Evolutionary conservation across 495 filamentous ascomycete species (phyloP), one percentile per base, ranked within the genome.

Genomic region (Annulohypoxylon maeteangense): DNA sequence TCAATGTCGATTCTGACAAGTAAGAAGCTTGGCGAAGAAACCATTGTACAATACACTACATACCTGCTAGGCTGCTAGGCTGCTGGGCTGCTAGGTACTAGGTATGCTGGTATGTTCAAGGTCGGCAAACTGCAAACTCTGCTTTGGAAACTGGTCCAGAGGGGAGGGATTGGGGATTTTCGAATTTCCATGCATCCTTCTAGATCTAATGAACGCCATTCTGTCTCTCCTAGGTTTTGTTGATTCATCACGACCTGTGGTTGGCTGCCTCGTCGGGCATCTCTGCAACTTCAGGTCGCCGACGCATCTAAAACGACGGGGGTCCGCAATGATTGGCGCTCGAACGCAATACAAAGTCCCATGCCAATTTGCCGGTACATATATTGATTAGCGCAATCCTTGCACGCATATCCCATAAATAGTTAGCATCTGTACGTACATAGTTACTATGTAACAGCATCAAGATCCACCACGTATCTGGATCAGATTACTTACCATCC

Each of bases 261-360:
- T 73, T 73, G 70, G 70, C 38, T 69, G 70, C 70, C 70, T 73
- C 65, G 70, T 63, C 70, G 70, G 70, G 70, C 65, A 66, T 50
- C 70, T 50, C 70, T 73, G 65, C 56, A 53, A 69, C 40, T 68
- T 32, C 27, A 73, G 62, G 70, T 73, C 70, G 65, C 65, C 70
- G 70, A 73, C 42, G 70, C 40, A 55, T 8, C 61, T 47, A 14
- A 40, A 48, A 14, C 53, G 65, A 50, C 55, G 38, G 23, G 51
- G 65, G 31, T 22, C 31, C 56, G 57, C 22, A 66, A 58, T 53
- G 65, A 73, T 69, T 66, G 56, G 70, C 61, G 60, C 6, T 12
- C 59, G 32, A 20, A 27, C 40, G 60, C 22, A 48, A 34, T 34
- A 51, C 68, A 54, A 57, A 55, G 27, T 45, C 38, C 45, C 20